Evolutionary conservation across 2,329 filamentous ascomycete genomes (phyloP).

Genomic region (Fonsecaea erecta): DNA sequence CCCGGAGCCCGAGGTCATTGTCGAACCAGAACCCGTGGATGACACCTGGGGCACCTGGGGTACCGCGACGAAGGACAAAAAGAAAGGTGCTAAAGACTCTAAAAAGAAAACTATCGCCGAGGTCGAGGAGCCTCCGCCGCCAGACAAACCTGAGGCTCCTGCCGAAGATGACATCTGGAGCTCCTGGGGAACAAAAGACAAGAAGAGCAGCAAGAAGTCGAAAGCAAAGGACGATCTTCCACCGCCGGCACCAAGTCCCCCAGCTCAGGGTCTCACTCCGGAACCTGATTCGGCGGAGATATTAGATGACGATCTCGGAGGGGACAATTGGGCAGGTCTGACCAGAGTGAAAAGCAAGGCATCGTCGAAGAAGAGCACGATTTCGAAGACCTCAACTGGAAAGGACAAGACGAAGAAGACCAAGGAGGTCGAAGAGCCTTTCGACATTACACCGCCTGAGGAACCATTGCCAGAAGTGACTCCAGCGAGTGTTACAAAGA

Average conservation of each 20-base stretch:
- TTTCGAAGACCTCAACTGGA: slow-evolving; percentile 36
- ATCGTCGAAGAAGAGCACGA: slow-evolving; percentile 48
- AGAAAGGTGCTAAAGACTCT: slow-evolving; percentile 52
- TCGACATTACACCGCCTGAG: slow-evolving; percentile 30
- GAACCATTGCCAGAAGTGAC: slow-evolving; percentile 42
- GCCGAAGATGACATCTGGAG: slow-evolving; percentile 42
- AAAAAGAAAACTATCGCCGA: slow-evolving; percentile 44
- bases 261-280: slow-evolving; percentile 50
- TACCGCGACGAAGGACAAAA: slow-evolving; percentile 43
- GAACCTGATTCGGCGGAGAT: slow-evolving; percentile 46
- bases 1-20: slow-evolving; percentile 11
- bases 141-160: slow-evolving; percentile 25
- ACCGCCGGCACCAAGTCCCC: slow-evolving; percentile 55
- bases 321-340: slow-evolving; percentile 47
- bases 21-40: slow-evolving; percentile 31
- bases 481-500: slow-evolving; percentile 44
- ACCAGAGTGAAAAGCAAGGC: slow-evolving; percentile 44
- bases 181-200: slow-evolving; percentile 40
- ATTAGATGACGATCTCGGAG: slow-evolving; percentile 40
- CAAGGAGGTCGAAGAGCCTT: slow-evolving; percentile 34
- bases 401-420: slow-evolving; percentile 39
- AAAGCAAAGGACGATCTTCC: slow-evolving; percentile 51
- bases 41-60: slow-evolving; percentile 43
- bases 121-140: slow-evolving; percentile 21
- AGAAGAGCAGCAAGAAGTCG: slow-evolving; percentile 53